Base-by-base conservation (phyloP, 441 rosid species). In the Francoa sonchifolia region DNA sequence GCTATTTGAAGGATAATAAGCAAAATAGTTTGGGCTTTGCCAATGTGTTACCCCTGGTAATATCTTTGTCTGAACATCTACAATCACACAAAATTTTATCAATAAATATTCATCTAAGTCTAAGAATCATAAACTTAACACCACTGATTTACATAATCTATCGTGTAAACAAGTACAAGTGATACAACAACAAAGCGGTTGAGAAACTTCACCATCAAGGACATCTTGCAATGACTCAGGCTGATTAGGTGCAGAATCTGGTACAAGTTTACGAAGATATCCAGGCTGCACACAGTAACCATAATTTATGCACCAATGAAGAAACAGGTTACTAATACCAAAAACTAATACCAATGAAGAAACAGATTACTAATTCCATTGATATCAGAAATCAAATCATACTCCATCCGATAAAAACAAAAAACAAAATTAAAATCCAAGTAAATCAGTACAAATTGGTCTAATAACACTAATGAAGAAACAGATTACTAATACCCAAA, bases 231-330 rank as follows among this genome's bases (percentile, higher is more conserved):
- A 48, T 12, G 84, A 66, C 31, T 76, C 80, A 5, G 92, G 92
- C 15, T 32, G 68, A 39, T 63, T 42, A 28, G 97, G 89, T 1
- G 97, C 97, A 44, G 82, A 65, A 66, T 69, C 70, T 2, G 92
- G 92, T 42, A 87, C 57, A 33, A 77, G 66, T 40, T 72, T 33
- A 39, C 54, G 65, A 10, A 87, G 79, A 58, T 82, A 87, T 16
- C 94, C 94, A 29, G 94, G 94, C 97, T 82, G 73, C 68, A 65
- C 27, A 29, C n/a, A n/a, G n/a, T n/a, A n/a, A n/a, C n/a, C n/a
- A n/a, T n/a, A n/a, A n/a, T n/a, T n/a, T n/a, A n/a, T n/a, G n/a
- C n/a, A n/a, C n/a, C n/a, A n/a, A n/a, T n/a, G 18, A 31, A 38
- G 47, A 48, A 49, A 12, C 5, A 29, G 21, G 21, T 6, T 12